Evolutionary conservation across 192 early-diverging fungal genomes (phyloP), one percentile per base, ranked within the genome.

Genomic region (Gamsiella multidivaricata): DNA sequence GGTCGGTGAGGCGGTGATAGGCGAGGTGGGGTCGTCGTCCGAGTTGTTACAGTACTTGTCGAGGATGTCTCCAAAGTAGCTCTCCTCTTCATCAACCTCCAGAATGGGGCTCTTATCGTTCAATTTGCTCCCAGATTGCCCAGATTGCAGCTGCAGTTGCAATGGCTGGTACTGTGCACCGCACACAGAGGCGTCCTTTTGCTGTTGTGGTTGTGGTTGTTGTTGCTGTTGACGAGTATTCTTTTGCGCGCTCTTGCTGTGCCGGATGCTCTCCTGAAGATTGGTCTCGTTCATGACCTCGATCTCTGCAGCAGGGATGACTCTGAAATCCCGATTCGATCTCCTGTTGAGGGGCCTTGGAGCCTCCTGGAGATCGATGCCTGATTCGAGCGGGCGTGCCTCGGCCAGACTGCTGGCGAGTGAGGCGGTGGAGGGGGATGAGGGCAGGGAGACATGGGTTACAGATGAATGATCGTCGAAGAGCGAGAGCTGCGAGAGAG

Each of bases 1-100:
- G 26, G 63, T 54, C 10, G 61, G 62, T 2, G 70, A 74, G 4
- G 62, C 49, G 15, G 62, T 54, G 12, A 32, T 11, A 12, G 71
- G 49, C 8, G 71, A 61, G 11, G 23, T 47, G 11, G 59, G 51
- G 9, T 69, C 65, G 17, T 78, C 74, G 25, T 78, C 66, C 22
- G 65, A 69, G 41, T 78, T 64, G 45, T n/a, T n/a, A n/a, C 74
- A 78, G 41, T 69, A 78, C 28, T 78, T 78, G 46, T 78, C 74
- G 7, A 78, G 60, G n/a, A 68, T 69, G 15, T 78, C 74, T 0
- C 60, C 74, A 59, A 78, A 78, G 26, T 78, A 78, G 47, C 61
- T 64, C 18, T 68, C 74, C 23, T 68, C 73, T 0, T 78, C 73
- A 33, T 75, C 57, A 3, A 67, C 64, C 12, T 46, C 28, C 8